Conservation (phyloP, 345 rosid species). For the Cardiospermum halicacabum region DNA sequence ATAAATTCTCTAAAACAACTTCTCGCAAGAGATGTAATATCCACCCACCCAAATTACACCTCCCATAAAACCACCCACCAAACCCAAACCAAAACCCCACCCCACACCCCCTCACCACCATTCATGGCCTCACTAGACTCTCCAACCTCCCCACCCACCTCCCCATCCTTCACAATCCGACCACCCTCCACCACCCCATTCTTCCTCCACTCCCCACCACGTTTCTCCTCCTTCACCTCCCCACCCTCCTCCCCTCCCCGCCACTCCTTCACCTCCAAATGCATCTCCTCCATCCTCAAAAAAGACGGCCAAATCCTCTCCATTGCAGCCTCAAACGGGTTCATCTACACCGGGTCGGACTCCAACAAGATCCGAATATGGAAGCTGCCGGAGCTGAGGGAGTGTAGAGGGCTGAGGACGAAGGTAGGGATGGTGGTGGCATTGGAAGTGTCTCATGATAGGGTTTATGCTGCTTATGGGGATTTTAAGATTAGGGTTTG, state of each 20-base stretch:
- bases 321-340: constrained; percentile 28
- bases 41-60: too few relatives aligned
- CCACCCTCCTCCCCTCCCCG: constrained; percentile 24
- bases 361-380: constrained; percentile 37
- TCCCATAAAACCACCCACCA: too few relatives aligned
- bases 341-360: constrained; percentile 44
- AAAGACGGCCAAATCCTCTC: constrained; percentile 50
- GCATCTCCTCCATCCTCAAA: constrained; percentile 39
- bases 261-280: constrained; percentile 16
- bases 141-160: neutral
- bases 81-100: too few relatives aligned
- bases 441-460: constrained; percentile 27
- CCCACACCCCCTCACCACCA: too few relatives aligned
- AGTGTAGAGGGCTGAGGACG: constrained; percentile 44
- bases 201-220: constrained; percentile 20
- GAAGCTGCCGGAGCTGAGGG: constrained; percentile 45
- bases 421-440: constrained; percentile 37
- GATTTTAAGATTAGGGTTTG: constrained; percentile 49
- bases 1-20: too few relatives aligned
- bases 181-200: constrained; percentile 29
- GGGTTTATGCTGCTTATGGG: constrained; percentile 44
- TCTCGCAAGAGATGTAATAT: too few relatives aligned
- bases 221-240: constrained; percentile 26
- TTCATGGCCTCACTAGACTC: too few relatives aligned
- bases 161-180: constrained; percentile 28